phyloP scores from a whole-genome alignment of 768 basidiomycete genomes.

The Lactarius quietus region DNA sequence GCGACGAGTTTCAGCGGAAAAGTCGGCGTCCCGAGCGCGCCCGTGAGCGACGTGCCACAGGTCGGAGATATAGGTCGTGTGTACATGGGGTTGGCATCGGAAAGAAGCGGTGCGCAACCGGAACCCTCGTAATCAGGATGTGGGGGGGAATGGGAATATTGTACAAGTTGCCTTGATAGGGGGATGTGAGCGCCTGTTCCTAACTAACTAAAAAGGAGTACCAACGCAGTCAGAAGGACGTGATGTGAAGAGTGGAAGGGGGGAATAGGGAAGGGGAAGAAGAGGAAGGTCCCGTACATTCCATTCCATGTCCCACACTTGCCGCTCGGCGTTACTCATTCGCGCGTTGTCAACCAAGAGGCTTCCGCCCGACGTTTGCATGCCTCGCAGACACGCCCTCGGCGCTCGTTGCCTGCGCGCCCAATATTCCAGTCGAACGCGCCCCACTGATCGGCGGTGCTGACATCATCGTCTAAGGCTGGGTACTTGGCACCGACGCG shows the following conservation, averaged over 20 bases:
- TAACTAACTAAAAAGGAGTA: constrained; percentile 6
- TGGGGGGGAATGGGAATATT: neutral
- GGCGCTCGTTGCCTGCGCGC: constrained; percentile 10
- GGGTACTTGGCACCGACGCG: constrained; percentile 26
- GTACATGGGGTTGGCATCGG: constrained; percentile 17
- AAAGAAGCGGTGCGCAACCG: neutral
- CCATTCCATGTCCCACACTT: constrained; percentile 17
- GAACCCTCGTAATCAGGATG: constrained; percentile 11
- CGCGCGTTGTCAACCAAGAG: constrained; percentile 23
- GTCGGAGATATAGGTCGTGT: constrained; percentile 18
- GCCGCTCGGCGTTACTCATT: constrained; percentile 1
- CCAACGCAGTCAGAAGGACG: constrained; percentile 18
- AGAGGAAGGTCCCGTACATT: constrained; percentile 13
- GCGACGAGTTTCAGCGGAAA: constrained; percentile 1
- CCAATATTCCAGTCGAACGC: constrained; percentile 27
- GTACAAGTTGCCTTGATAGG: constrained; percentile 21
- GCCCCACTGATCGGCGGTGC: constrained; percentile 21
- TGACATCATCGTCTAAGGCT: constrained; percentile 9
- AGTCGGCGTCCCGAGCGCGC: neutral
- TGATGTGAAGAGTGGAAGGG: constrained; percentile 14
- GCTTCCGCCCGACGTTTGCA: constrained; percentile 25
- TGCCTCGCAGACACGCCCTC: constrained; percentile 26
- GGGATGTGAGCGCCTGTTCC: constrained; percentile 19
- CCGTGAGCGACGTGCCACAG: neutral
- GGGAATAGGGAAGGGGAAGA: neutral